Evolutionary conservation across 2,329 filamentous ascomycete genomes (phyloP).

Genomic region (Aspergillus spinulosporus): DNA sequence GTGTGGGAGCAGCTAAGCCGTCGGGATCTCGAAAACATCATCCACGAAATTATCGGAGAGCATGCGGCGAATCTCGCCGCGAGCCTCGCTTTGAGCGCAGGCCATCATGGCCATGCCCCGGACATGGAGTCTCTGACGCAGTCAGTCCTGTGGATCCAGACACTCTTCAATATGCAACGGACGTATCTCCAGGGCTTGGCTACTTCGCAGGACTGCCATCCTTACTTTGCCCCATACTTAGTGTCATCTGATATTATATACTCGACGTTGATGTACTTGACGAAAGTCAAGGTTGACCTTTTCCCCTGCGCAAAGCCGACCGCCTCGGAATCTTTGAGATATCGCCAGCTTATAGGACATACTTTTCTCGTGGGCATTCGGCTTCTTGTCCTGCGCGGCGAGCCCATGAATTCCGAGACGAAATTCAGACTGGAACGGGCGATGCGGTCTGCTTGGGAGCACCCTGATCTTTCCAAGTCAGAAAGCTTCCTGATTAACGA

Average conservation of each 20-base stretch:
- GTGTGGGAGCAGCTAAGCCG: constrained; percentile 39
- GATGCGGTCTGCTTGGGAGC: constrained; percentile 36
- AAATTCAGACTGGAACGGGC: constrained; percentile 32
- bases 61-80: constrained; percentile 33
- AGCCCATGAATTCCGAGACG: constrained; percentile 27
- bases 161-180: constrained; percentile 39
- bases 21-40: constrained; percentile 35
- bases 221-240: constrained; percentile 31
- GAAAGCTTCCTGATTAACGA: constrained; percentile 36
- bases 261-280: constrained; percentile 37
- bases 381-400: constrained; percentile 34
- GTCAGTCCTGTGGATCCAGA: constrained; percentile 39
- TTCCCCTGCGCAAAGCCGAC: constrained; percentile 32
- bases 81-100: constrained; percentile 28
- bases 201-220: constrained; percentile 31
- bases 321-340: constrained; percentile 21
- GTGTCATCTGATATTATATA: constrained; percentile 35
- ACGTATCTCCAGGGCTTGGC: constrained; percentile 34
- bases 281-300: constrained; percentile 33
- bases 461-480: constrained; percentile 32
- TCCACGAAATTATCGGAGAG: constrained; percentile 39
- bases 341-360: constrained; percentile 24
- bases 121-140: constrained; percentile 29
- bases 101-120: constrained; percentile 23
- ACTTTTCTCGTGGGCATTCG: constrained; percentile 38